Conservation (phyloP, 1,284 basidiomycete species). For the Fomitopsis schrenkii region DNA sequence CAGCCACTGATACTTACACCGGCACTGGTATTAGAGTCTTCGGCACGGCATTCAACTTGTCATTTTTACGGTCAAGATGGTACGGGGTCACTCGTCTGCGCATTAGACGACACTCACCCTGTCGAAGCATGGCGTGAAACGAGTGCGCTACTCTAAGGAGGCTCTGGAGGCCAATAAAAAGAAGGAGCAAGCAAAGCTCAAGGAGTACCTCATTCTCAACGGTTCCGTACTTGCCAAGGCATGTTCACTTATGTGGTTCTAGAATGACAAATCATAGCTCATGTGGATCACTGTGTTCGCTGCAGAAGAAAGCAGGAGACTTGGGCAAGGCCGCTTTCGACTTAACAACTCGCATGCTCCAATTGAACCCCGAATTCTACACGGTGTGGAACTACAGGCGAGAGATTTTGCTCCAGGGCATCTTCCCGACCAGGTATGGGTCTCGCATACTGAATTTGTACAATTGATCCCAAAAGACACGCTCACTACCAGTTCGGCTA, state of each 20-base stretch:
- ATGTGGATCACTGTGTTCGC: constrained; percentile 8
- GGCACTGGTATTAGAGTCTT: too few species aligned
- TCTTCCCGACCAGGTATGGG: constrained; percentile 65
- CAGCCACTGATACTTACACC: too few species aligned
- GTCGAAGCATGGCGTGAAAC: constrained; percentile 74
- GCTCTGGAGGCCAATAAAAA: constrained; percentile 62
- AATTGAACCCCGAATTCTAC: constrained; percentile 87
- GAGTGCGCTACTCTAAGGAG: constrained; percentile 58
- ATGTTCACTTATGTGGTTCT: constrained; percentile 21
- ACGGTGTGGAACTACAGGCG: constrained; percentile 92
- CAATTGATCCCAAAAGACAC: constrained; percentile 3
- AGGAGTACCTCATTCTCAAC: constrained; percentile 69
- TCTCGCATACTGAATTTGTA: not conserved
- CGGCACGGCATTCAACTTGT: too few species aligned
- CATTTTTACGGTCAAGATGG: not conserved
- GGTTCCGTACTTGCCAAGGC: constrained; percentile 66
- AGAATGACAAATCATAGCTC: constrained; percentile 2
- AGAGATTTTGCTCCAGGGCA: constrained; percentile 67
- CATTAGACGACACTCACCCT: not conserved
- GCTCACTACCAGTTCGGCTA: constrained; percentile 44
- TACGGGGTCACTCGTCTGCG: not conserved
- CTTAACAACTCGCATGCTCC: constrained; percentile 73
- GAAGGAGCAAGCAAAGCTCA: constrained; percentile 72
- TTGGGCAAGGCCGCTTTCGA: constrained; percentile 68
- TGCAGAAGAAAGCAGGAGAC: constrained; percentile 63